Evolutionary conservation across 2,329 filamentous ascomycete species (phyloP), one percentile per base, ranked within the genome.

Genomic region (Teratosphaeria nubilosa): DNA sequence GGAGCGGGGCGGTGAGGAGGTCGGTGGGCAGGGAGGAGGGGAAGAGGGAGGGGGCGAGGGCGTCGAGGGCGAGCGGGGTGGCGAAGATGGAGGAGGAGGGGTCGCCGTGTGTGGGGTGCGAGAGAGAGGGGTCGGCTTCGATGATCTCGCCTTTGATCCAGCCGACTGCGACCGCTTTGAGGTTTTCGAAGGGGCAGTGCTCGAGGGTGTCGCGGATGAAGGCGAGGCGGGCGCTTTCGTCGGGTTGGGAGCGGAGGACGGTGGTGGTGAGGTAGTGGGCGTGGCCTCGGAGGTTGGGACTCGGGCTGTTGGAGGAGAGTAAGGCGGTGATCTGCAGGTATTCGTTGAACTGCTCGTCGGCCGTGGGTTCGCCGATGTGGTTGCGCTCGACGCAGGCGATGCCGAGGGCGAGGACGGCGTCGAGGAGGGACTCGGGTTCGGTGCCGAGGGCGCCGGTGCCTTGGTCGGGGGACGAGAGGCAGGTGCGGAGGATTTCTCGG

Each of bases 141-240:
- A 84, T 74, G 0, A 82, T 79, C 65, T 84, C 82, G 48, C 81
- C 75, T 65, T 84, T 85, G 34, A 85, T 72, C 82, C 82, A 85
- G 34, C 78, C 77, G 5, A 85, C 77, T 2, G 82, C 82, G 50
- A 77, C 78, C 37, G 81, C 80, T 64, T 81, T 82, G 41, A 82
- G 75, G 16, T 80, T 80, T 52, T 78, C 76, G 59, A 81, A 78
- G 0, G 75, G 75, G 20, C 79, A 79, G 54, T 82, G 75, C 61
- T 82, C 78, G 3, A 84, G 72, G 2, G 81, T 80, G 51, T 79
- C 78, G 4, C 77, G 75, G 56, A 84, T 81, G 62, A 83, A 77
- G 3, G 78, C 78, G 32, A 82, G 74, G 2, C 81, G 77, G 0
- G 77, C 75, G 6, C 75, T 65, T 30, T 79, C 75, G 10, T 79